Conservation (phyloP, 108 stramenopile genomes). For the Fragilaria crotonensis region DNA sequence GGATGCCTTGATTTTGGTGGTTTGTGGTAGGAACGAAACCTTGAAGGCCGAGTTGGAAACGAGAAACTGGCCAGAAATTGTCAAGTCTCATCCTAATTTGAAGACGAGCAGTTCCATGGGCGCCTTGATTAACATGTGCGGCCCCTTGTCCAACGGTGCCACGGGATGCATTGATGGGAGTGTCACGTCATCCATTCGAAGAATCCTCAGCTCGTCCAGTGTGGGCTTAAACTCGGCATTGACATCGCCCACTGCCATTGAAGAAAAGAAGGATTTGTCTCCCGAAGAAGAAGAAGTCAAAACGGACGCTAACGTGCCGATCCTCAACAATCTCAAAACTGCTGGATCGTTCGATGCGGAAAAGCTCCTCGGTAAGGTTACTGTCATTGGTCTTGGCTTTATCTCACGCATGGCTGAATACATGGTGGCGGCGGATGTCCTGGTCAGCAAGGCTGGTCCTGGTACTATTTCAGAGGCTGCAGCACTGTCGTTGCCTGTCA, state of each 20-base stretch:
- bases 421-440: conserved; percentile 93
- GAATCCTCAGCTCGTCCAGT: conserved; percentile 34
- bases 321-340: not conserved
- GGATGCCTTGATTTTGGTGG: conserved; percentile 80
- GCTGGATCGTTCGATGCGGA: not conserved
- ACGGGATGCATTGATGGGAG: conserved; percentile 45
- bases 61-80: conserved; percentile 38
- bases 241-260: conserved; percentile 10
- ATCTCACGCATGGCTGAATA: conserved; percentile 94
- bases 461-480: conserved; percentile 97
- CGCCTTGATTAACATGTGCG: not conserved
- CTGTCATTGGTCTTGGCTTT: conserved; percentile 81
- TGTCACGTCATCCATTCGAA: conserved; percentile 24
- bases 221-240: conserved; percentile 3
- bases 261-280: conserved; percentile 8
- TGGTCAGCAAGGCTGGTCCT: conserved; percentile 96
- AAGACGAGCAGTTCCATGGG: not conserved
- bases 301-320: not conserved
- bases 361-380: conserved; percentile 31
- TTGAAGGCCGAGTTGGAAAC: conserved; percentile 29
- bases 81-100: not conserved
- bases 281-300: not conserved
- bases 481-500: conserved; percentile 85
- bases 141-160: not conserved
- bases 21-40: conserved; percentile 86